A percentile compares a stretch with the other conserved stretches of the same genome.
These are phyloP conservation scores for Vaccinium corymbosum DNA, from an alignment of 148 eudicot species.

Conservation along the genomic window DNA sequence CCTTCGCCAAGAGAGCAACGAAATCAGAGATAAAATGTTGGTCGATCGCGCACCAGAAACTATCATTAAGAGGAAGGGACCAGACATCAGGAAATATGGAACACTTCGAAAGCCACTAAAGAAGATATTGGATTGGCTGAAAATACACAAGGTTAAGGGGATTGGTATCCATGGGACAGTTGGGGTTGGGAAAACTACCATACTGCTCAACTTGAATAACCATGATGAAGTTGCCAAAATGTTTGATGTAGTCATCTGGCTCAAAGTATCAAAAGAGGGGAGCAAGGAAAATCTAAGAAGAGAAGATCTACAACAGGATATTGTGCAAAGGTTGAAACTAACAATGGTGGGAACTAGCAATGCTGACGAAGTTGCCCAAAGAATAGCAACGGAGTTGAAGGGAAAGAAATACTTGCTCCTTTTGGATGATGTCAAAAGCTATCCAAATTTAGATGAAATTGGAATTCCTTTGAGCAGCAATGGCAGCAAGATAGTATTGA, in stretches of 20 bases:
- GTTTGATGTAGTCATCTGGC: constrained; percentile 20
- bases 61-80: not conserved
- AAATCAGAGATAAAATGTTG: not conserved
- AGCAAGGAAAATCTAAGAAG: constrained; percentile 4
- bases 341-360: not conserved
- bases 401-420: constrained; percentile 18
- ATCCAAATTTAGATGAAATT: not conserved
- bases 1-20: not conserved
- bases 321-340: constrained; percentile 8
- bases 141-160: not conserved
- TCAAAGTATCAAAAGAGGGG: constrained; percentile 10
- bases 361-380: not conserved
- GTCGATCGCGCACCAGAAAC: not conserved
- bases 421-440: constrained; percentile 18
- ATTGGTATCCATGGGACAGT: constrained; percentile 12
- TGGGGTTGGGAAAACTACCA: constrained; percentile 11
- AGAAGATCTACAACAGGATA: not conserved
- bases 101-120: constrained; percentile 11
- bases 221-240: constrained; percentile 12
- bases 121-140: not conserved
- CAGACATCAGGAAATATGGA: not conserved
- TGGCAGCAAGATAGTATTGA: constrained; percentile 21
- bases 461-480: constrained; percentile 13
- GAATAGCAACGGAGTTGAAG: constrained; percentile 1
- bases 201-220: constrained; percentile 20